Percentiles rank a stretch among this genome's conserved stretches.
These are phyloP conservation scores for Boletellus ananas DNA, from an alignment of 768 basidiomycete species.

Conservation along the genomic window DNA sequence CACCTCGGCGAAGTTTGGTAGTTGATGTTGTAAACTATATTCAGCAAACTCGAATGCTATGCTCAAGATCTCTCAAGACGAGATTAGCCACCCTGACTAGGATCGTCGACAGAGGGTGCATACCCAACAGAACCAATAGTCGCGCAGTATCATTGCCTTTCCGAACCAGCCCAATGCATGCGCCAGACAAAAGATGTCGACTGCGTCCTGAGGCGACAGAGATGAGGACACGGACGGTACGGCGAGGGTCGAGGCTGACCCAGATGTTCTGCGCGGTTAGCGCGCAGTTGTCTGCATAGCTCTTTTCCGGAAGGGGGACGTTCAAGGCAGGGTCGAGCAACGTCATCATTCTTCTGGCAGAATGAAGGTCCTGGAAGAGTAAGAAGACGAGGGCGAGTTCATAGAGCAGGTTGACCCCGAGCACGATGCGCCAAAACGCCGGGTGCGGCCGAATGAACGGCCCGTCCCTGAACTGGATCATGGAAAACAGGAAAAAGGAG, in stretches of 20 bases:
- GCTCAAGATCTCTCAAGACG: conserved; percentile 63
- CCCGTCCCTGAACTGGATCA: conserved; percentile 87
- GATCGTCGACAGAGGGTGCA: conserved; percentile 13
- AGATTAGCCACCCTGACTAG: conserved; percentile 5
- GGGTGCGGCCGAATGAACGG: conserved; percentile 88
- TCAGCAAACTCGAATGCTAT: conserved; percentile 87
- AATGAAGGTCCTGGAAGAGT: conserved; percentile 78
- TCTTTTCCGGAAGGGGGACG: conserved; percentile 75
- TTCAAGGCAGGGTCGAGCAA: conserved; percentile 72
- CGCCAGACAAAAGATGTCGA: conserved; percentile 85
- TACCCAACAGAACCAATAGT: conserved; percentile 96
- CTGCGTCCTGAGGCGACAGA: conserved; percentile 50
- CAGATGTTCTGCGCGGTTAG: conserved; percentile 61
- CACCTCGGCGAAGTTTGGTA: conserved; percentile 88
- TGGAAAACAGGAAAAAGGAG: conserved; percentile 76
- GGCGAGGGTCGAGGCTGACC: conserved; percentile 40
- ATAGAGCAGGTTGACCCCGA: conserved; percentile 81
- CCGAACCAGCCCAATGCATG: conserved; percentile 89
- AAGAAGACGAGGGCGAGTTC: conserved; percentile 80
- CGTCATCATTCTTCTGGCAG: conserved; percentile 75
- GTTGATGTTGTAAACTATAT: conserved; percentile 82
- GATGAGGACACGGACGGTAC: not conserved
- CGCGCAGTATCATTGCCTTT: conserved; percentile 84
- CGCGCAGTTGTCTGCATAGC: conserved; percentile 78
- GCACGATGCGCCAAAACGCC: conserved; percentile 76